These are phyloP conservation scores for Metarhizium anisopliae DNA, from an alignment of 2,329 filamentous ascomycete genomes.

Conservation along the genomic window DNA sequence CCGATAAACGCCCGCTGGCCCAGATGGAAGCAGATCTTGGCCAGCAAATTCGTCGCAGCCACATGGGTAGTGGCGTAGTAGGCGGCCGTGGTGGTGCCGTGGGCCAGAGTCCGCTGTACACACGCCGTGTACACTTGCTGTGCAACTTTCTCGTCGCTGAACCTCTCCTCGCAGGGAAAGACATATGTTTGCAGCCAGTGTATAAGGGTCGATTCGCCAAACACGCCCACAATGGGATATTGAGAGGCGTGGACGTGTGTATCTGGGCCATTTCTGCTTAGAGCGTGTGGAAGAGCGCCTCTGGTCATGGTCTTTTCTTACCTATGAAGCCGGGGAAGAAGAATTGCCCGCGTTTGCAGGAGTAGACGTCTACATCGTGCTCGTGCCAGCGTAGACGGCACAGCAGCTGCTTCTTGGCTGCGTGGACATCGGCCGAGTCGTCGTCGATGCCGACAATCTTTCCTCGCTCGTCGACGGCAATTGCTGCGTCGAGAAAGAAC, in stretches of 20 bases:
- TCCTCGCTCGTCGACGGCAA: constrained; percentile 39
- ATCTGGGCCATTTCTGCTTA: no score
- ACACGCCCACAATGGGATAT: no score
- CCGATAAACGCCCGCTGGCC: constrained; percentile 90
- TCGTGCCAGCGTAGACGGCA: no score
- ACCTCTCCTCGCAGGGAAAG: no score
- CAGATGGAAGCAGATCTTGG: constrained; percentile 67
- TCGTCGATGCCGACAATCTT: constrained; percentile 40
- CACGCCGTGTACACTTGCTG: constrained; percentile 26
- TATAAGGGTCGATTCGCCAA: no score
- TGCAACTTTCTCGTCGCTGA: no score
- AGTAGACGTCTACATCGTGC: not conserved
- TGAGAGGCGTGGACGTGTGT: no score
- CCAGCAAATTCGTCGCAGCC: constrained; percentile 77
- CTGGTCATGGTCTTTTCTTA: constrained; percentile 39
- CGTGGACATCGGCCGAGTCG: constrained; percentile 25
- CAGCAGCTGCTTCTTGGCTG: no score
- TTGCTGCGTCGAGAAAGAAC: constrained; percentile 38
- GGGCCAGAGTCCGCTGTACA: constrained; percentile 69
- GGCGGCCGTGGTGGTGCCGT: constrained; percentile 89
- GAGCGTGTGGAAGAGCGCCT: constrained; percentile 72
- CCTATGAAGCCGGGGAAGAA: constrained; percentile 80
- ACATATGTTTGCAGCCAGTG: no score
- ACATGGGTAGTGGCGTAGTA: constrained; percentile 92
- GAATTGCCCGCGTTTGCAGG: constrained; percentile 47